Evolutionary conservation across 2,329 filamentous ascomycete species (phyloP), one percentile per base, ranked within the genome.

Genomic region (Colletotrichum eleusines): DNA sequence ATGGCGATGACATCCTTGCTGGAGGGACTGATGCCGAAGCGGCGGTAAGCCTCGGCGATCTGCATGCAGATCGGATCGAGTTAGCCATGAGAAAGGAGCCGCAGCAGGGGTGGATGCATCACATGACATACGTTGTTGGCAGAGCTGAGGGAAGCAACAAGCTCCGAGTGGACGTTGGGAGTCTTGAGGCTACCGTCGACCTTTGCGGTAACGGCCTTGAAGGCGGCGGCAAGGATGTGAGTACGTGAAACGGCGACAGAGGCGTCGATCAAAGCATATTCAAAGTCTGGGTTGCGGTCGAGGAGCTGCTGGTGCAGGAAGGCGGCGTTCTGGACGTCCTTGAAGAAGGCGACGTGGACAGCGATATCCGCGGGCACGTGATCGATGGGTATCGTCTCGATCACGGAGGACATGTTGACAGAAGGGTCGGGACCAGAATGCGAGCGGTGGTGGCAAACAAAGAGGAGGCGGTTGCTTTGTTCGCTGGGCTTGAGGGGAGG

Each of bases 261-360:
- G 26, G 94, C 94, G 82, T 99, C 95, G 57, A 99, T 88, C 74
- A 99, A 92, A 42, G 95, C 94, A 84, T 98, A 98, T 81, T 98
- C 94, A 76, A 95, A 98, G 11, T 91, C 91, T 14, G 89, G 78
- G 78, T 98, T 97, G 63, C 93, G 92, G 7, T 89, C 87, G n/a
- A 98, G 85, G 6, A 99, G 89, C 82, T 98, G 95, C 75, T 91
- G 86, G 63, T 94, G 91, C 53, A 99, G 85, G 77, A 92, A 94
- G 0, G 88, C 81, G 14, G 94, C 88, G 79, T 99, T 99, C 72
- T 87, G 80, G 67, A 98, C 89, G 78, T 93, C 84, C 28, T 85
- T 87, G 83, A 96, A 98, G 40, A 97, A 83, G 53, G 89, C 91
- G 60, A 94, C 82, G 80, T 96, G 90, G 38, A 97, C 84, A 8